These are phyloP conservation scores for Sclerotinia sclerotiorum DNA, from an alignment of 2,329 filamentous ascomycete species.

Conservation along the genomic window DNA sequence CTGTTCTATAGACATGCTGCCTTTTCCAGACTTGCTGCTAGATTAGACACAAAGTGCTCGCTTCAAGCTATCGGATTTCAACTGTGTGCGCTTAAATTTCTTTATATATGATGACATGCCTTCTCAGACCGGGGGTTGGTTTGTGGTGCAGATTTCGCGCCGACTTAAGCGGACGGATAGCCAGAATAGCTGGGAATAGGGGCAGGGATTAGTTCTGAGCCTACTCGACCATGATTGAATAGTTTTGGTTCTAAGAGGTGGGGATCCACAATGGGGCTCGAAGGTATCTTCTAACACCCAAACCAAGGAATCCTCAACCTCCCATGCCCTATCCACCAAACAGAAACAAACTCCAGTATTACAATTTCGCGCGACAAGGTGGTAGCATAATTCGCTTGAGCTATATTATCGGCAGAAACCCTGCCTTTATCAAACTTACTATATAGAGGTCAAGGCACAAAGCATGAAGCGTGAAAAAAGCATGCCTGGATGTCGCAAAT, in stretches of 20 bases:
- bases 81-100: background rate
- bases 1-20: no score
- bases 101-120: no score
- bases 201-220: background rate
- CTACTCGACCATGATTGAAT: background rate
- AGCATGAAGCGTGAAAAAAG: constrained; percentile 35
- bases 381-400: constrained; percentile 19
- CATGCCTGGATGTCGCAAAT: constrained; percentile 30
- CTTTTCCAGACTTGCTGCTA: no score
- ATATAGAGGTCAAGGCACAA: constrained; percentile 23
- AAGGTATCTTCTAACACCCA: background rate
- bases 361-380: background rate
- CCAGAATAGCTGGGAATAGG: background rate
- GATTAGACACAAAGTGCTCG: background rate
- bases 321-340: background rate
- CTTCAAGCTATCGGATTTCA: background rate
- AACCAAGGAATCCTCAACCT: background rate
- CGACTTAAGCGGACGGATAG: background rate
- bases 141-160: background rate
- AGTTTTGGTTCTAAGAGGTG: no score
- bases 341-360: constrained; percentile 9
- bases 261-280: background rate
- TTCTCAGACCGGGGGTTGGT: background rate
- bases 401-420: constrained; percentile 1
- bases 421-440: constrained; percentile 7